phyloP scores from a whole-genome alignment of 371 early-diverging fungal genomes.

The Coemansia sp. region DNA sequence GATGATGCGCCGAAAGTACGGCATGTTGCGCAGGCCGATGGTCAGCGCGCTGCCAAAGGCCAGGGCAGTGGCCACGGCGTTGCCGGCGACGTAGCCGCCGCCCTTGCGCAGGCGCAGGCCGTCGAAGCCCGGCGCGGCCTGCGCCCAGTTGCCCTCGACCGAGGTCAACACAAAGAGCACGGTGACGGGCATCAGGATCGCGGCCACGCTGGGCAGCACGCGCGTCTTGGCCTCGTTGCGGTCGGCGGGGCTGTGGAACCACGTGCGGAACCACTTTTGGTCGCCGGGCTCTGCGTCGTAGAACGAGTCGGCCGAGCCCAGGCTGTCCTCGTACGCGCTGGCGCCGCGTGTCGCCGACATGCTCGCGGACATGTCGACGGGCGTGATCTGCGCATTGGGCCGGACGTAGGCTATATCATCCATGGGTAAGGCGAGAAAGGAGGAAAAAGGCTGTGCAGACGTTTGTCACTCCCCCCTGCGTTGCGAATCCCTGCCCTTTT shows the following conservation, averaged over 20 bases:
- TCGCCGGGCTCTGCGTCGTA: conserved; percentile 20
- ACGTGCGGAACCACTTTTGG: conserved; percentile 34
- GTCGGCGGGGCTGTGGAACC: conserved; percentile 35
- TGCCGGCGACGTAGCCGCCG: conserved; percentile 43
- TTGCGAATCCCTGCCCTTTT: too few relatives aligned
- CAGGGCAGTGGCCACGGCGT: conserved; percentile 38
- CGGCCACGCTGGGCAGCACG: conserved; percentile 39
- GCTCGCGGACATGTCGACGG: neutral
- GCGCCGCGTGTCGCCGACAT: neutral
- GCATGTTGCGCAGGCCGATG: conserved; percentile 26
- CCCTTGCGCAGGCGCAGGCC: conserved; percentile 30
- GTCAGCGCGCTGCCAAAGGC: conserved; percentile 45
- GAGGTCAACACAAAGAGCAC: conserved; percentile 47
- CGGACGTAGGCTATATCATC: neutral
- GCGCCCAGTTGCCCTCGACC: conserved; percentile 46
- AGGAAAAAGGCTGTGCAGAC: neutral
- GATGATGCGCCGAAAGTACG: conserved; percentile 19
- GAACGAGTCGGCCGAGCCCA: conserved; percentile 5
- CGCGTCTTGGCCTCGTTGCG: conserved; percentile 25
- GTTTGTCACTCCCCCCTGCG: neutral
- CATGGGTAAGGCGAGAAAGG: neutral
- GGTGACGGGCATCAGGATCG: conserved; percentile 36
- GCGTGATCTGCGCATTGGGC: neutral
- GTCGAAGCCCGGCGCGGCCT: conserved; percentile 26
- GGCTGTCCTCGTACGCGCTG: conserved; percentile 4